A percentile compares a stretch with the other conserved stretches of the same genome.
Evolutionary conservation across 23 red algal species (phyloP).

Genomic region (Gracilariopsis chorda): DNA sequence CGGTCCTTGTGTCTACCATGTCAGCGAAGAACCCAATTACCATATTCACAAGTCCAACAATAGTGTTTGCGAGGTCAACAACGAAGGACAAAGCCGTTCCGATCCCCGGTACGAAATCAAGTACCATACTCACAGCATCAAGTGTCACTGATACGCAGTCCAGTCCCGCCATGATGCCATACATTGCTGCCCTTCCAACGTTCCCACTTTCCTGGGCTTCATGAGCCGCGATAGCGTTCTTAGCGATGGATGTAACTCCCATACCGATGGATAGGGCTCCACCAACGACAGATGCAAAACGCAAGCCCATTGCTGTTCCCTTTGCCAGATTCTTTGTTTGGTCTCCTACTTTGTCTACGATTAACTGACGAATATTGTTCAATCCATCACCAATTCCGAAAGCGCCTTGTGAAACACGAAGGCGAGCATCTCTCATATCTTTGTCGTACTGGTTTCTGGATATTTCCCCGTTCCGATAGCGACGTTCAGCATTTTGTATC

Average conservation of each 20-base stretch:
- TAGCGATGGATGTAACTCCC: background rate
- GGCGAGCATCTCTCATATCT: background rate
- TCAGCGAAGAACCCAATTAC: conserved; percentile 25
- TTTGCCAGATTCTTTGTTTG: background rate
- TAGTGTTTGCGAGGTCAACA: background rate
- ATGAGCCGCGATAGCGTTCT: background rate
- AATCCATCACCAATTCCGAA: conserved; percentile 22
- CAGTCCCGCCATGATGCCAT: conserved; percentile 8
- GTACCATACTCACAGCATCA: conserved; percentile 2
- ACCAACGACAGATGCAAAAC: background rate
- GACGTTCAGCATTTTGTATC: conserved; percentile 8
- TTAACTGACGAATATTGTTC: background rate
- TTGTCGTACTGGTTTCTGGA: background rate
- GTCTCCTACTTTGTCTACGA: background rate
- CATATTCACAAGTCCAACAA: conserved; percentile 15
- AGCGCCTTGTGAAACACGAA: background rate
- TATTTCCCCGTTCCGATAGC: background rate
- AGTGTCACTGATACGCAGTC: background rate
- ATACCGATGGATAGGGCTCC: background rate
- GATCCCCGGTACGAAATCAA: conserved; percentile 17
- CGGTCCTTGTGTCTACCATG: conserved; percentile 25
- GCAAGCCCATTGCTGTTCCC: background rate
- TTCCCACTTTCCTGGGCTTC: background rate
- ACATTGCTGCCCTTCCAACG: background rate
- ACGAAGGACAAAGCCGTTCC: background rate